A percentile compares a stretch with the other conserved stretches of the same genome.
Conservation (phyloP, 306 rosid species). For the Lupinus albus region DNA sequence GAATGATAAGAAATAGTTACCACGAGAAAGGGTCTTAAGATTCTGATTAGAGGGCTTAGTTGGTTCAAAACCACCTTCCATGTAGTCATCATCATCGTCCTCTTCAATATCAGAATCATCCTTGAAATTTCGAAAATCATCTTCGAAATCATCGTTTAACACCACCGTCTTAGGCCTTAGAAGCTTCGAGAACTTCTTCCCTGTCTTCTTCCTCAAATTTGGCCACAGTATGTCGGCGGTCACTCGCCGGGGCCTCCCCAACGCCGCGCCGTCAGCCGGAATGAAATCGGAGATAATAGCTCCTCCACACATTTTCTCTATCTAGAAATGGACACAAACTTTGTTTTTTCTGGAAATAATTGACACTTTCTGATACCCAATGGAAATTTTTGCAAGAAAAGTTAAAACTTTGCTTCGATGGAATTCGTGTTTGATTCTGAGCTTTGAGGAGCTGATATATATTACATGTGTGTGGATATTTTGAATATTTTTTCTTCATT, state of each 20-base stretch:
- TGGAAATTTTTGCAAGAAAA: background rate
- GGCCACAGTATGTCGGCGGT: constrained; percentile 76
- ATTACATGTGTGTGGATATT: too few species aligned
- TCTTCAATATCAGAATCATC: constrained; percentile 77
- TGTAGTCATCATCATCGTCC: constrained; percentile 48
- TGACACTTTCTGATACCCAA: constrained; percentile 39
- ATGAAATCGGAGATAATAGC: constrained; percentile 94
- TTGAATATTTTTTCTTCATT: too few species aligned
- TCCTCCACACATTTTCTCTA: constrained; percentile 77
- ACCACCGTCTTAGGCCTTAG: constrained; percentile 44
- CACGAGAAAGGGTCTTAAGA: constrained; percentile 45
- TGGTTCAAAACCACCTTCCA: constrained; percentile 50
- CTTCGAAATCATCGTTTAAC: constrained; percentile 79
- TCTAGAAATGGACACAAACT: background rate
- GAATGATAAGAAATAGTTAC: constrained; percentile 38
- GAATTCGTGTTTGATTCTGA: constrained; percentile 25
- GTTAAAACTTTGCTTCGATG: background rate
- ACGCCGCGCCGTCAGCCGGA: constrained; percentile 41
- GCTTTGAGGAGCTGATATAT: too few species aligned
- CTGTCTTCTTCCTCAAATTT: constrained; percentile 55
- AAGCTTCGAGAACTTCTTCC: constrained; percentile 48
- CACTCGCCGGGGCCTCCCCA: constrained; percentile 45
- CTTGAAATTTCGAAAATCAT: constrained; percentile 79
- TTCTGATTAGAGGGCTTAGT: constrained; percentile 35
- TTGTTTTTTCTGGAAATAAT: background rate